Evolutionary conservation across 441 rosid genomes (phyloP).

Genomic region (Erodium chrysanthum): DNA sequence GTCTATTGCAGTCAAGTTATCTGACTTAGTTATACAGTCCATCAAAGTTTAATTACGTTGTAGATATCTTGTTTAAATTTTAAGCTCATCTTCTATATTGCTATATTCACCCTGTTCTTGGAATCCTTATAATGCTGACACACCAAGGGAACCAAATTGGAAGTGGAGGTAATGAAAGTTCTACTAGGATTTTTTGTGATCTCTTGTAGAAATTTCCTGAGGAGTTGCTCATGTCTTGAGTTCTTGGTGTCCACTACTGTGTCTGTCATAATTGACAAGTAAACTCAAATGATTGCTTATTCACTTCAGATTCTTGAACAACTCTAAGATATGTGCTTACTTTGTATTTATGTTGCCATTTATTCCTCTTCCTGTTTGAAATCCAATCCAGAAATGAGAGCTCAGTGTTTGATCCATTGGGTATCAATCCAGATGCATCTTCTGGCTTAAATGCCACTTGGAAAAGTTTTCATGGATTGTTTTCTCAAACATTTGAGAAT

Average conservation of each 20-base stretch:
- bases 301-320: conserved; percentile 6
- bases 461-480: conserved; percentile 45
- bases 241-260: conserved; percentile 1
- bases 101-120: too few species aligned
- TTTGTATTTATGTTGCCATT: conserved; percentile 16
- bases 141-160: too few species aligned
- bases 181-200: too few species aligned
- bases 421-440: conserved; percentile 46
- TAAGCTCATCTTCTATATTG: too few species aligned
- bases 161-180: too few species aligned
- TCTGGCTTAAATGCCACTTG: conserved; percentile 41
- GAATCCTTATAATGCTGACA: too few species aligned
- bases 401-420: conserved; percentile 71
- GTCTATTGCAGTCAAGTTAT: too few species aligned
- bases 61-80: too few species aligned
- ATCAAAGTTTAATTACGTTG: too few species aligned
- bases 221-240: not conserved
- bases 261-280: not conserved
- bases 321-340: conserved; percentile 14
- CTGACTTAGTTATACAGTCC: too few species aligned
- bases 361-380: conserved; percentile 30
- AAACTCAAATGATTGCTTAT: not conserved
- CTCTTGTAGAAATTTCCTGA: too few species aligned
- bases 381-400: conserved; percentile 41
- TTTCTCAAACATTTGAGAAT: conserved; percentile 48